phyloP scores from a whole-genome alignment of 306 rosid species.

The Quillaja saponaria region DNA sequence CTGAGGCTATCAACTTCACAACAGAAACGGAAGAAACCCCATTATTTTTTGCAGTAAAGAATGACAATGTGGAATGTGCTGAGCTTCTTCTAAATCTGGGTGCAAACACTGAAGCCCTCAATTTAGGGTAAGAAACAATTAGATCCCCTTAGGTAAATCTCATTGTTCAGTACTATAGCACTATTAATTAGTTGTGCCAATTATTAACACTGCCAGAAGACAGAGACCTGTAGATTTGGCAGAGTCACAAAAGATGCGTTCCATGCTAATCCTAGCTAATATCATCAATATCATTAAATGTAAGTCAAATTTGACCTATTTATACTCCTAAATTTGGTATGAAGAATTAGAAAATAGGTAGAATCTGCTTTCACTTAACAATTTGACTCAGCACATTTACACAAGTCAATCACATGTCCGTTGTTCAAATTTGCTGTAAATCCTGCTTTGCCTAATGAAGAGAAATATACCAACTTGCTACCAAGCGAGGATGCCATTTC shows the following conservation, averaged over 20 bases:
- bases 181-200: too few relatives aligned
- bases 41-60: constrained; percentile 49
- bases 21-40: constrained; percentile 56
- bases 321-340: background rate
- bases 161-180: background rate
- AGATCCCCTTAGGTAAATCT: background rate
- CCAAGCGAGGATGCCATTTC: constrained; percentile 27
- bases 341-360: background rate
- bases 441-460: constrained; percentile 25
- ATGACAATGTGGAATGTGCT: constrained; percentile 35
- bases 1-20: constrained; percentile 34
- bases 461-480: constrained; percentile 14
- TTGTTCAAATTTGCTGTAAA: constrained; percentile 26
- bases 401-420: background rate
- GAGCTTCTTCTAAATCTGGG: constrained; percentile 52
- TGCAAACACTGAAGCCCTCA: constrained; percentile 45
- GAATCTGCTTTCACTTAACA: background rate
- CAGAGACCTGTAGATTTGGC: constrained; percentile 51
- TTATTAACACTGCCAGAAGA: constrained; percentile 30
- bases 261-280: constrained; percentile 39
- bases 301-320: constrained; percentile 25
- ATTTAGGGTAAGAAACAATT: constrained; percentile 38
- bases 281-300: constrained; percentile 30
- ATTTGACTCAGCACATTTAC: background rate
- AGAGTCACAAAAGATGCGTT: constrained; percentile 46